Conservation (phyloP, 2,329 filamentous ascomycete species). For the Colletotrichum coccodes region DNA sequence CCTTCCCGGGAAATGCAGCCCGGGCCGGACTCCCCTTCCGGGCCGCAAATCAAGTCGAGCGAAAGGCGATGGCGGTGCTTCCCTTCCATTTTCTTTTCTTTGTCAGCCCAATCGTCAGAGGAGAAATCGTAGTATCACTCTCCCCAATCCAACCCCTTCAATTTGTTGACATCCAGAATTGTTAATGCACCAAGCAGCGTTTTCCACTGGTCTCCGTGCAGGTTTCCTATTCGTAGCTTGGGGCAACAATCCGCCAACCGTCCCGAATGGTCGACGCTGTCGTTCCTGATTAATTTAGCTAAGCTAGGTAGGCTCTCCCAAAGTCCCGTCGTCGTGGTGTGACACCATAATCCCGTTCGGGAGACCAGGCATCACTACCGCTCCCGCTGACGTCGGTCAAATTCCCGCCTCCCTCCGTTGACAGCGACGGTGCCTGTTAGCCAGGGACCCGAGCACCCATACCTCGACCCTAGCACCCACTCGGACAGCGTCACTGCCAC, state of each 20-base stretch:
- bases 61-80: no score
- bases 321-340: conserved; percentile 8
- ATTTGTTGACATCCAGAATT: neutral
- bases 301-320: neutral
- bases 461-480: neutral
- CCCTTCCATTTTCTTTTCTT: neutral
- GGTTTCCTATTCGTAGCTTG: neutral
- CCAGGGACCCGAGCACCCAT: conserved; percentile 12
- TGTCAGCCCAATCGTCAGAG: neutral
- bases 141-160: neutral
- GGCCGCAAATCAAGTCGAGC: neutral
- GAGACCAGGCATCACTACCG: neutral
- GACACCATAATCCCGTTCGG: neutral
- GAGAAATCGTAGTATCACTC: neutral
- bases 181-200: neutral
- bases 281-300: conserved; percentile 10
- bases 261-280: neutral
- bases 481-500: neutral
- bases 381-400: conserved; percentile 25
- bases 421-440: conserved; percentile 7
- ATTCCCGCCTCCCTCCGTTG: conserved; percentile 12
- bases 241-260: neutral
- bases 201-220: neutral
- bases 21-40: neutral
- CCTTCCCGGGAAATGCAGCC: neutral